phyloP scores from a whole-genome alignment of 768 basidiomycete genomes.

The Amyloporia xantha region DNA sequence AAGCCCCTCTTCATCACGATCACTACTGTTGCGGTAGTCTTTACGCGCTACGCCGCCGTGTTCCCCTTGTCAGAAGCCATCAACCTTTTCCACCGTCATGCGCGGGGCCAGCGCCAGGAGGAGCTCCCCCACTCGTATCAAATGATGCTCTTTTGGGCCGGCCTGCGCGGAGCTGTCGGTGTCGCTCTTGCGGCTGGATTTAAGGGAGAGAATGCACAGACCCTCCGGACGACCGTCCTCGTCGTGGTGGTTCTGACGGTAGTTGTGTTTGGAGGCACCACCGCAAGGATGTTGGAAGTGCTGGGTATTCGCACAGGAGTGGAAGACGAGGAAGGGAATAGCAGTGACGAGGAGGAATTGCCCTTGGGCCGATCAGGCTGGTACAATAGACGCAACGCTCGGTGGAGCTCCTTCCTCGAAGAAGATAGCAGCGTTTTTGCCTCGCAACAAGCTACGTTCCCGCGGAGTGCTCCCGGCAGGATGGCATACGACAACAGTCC shows the following conservation, averaged over 20 bases:
- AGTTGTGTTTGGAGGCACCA: slow-evolving; percentile 94
- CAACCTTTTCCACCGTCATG: slow-evolving; percentile 86
- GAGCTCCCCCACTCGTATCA: slow-evolving; percentile 97
- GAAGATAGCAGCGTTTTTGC: slow-evolving; percentile 16
- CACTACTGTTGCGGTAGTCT: slow-evolving; percentile 85
- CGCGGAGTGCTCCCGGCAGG: slow-evolving; percentile 44
- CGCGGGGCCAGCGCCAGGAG: slow-evolving; percentile 78
- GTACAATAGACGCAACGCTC: slow-evolving; percentile 23
- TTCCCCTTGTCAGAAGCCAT: slow-evolving; percentile 93
- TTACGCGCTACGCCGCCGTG: slow-evolving; percentile 92
- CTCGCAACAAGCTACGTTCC: slow-evolving; percentile 17
- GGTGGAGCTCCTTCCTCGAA: slow-evolving; percentile 36
- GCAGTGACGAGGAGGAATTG: slow-evolving; percentile 43
- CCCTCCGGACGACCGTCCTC: slow-evolving; percentile 87
- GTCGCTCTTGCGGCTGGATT: slow-evolving; percentile 97
- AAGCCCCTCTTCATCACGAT: slow-evolving; percentile 94
- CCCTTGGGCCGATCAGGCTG: slow-evolving; percentile 27
- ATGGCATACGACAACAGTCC: slow-evolving; percentile 41
- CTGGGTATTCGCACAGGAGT: slow-evolving; percentile 95
- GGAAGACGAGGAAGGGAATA: slow-evolving; percentile 78
- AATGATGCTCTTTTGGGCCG: slow-evolving; percentile 99
- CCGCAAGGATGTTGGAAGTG: slow-evolving; percentile 92
- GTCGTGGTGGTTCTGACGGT: slow-evolving; percentile 95
- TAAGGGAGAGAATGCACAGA: slow-evolving; percentile 87
- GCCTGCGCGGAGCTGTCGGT: slow-evolving; percentile 92